Evolutionary conservation across 805 yeast species (phyloP), one percentile per base, ranked within the genome.

Genomic region (Cyberlindnera xylosilytica): DNA sequence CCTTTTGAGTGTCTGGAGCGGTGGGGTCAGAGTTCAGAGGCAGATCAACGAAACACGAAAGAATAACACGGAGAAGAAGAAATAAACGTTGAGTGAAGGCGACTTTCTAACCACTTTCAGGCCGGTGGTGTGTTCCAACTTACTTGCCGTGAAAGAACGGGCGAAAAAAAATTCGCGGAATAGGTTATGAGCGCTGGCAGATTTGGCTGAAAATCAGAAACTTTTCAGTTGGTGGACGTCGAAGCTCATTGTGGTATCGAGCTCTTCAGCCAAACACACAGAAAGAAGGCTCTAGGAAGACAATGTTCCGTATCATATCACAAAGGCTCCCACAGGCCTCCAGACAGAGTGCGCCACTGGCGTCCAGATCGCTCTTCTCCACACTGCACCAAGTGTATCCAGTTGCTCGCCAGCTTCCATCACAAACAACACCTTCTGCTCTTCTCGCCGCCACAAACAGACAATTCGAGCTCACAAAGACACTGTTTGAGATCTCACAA

Each of bases 401-500:
- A 7, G 45, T 41, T 23, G 30, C 38, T 9, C 47, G 43, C 18
- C 46, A 43, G 27, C 23, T 39, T 5, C 44, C 38, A 6, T 15
- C 45, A 23, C 38, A 33, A 13, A 18, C 31, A 15, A 20, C 43
- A 17, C 41, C 45, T 6, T 41, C 42, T 4, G n/a, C 35, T 16
- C 32, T 42, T 7, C 31, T 27, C 12, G 38, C 45, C 12, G 22
- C 38, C 22, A 37, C 47, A 19, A 33, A 37, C 20, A 44, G 42
- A 40, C 48, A 44, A 22, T 34, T 34, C 9, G 48, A 40, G 30
- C 34, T 44, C 5, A 27, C 36, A 20, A 44, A 34, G 26, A 44
- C 42, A 10, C 33, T 48, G 30, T 44, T 45, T n/a, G 44, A 44
- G 41, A 35, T 48, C 42, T 33, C 40, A 3, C 49, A 48, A 44